phyloP scores from a whole-genome alignment of 164 flowering plant genomes.

The Liriodendron chinense region DNA sequence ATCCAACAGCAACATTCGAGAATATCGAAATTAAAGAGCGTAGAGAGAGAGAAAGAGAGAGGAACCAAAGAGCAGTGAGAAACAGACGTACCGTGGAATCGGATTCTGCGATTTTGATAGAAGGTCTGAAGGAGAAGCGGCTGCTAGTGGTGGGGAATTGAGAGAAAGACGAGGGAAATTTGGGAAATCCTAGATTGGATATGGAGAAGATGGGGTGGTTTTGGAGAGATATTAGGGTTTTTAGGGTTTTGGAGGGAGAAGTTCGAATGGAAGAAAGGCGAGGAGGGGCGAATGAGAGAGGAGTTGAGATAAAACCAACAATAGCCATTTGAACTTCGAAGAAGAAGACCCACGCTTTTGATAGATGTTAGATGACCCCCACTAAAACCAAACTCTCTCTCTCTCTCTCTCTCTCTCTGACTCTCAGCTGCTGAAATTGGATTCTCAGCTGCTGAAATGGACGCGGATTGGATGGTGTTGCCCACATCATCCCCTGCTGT shows the following conservation, averaged over 20 bases:
- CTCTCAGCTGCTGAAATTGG: not conserved
- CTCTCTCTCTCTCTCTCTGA: too few species aligned
- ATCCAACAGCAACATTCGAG: too few species aligned
- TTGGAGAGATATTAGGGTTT: not conserved
- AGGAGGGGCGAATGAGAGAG: constrained; percentile 6
- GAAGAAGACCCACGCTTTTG: too few species aligned
- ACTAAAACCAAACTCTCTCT: too few species aligned
- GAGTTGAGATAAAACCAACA: constrained; percentile 10
- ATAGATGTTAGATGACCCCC: too few species aligned
- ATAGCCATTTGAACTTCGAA: not conserved
- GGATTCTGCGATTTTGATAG: constrained; percentile 5
- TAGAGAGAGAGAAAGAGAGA: too few species aligned
- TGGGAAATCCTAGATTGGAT: not conserved
- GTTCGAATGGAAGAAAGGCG: constrained; percentile 8
- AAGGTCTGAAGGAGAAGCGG: constrained; percentile 12
- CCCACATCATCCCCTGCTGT: not conserved
- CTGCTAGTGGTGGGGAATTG: not conserved
- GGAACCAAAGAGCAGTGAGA: not conserved
- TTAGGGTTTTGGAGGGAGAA: constrained; percentile 16
- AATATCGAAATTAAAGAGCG: too few species aligned
- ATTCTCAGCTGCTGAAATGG: not conserved
- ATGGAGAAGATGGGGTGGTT: not conserved
- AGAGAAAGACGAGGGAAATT: constrained; percentile 12
- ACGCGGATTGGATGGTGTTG: not conserved
- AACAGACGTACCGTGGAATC: constrained; percentile 18